These are phyloP conservation scores for Raffaelea ambrosiae DNA, from an alignment of 2,329 filamentous ascomycete genomes.

Conservation along the genomic window DNA sequence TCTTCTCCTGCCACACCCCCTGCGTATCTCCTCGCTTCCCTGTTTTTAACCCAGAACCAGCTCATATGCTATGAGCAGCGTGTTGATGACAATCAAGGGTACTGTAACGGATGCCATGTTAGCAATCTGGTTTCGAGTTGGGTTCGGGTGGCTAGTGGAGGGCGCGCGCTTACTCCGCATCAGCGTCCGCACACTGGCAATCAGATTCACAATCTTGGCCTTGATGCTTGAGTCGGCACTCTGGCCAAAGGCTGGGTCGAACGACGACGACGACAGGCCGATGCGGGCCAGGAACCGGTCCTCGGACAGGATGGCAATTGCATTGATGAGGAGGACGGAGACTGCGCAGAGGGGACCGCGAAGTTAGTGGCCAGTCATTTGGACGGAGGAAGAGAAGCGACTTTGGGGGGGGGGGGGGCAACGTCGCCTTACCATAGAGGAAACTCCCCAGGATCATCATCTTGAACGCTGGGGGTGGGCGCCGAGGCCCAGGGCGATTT, in stretches of 20 bases:
- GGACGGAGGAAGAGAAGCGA: neutral
- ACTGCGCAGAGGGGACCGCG: slow-evolving; percentile 36
- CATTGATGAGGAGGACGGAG: slow-evolving; percentile 82
- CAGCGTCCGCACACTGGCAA: slow-evolving; percentile 80
- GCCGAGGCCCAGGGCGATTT: neutral
- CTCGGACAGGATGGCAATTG: slow-evolving; percentile 87
- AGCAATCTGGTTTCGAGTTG: too few species aligned
- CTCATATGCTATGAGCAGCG: slow-evolving; percentile 75
- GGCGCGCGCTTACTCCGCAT: slow-evolving; percentile 68
- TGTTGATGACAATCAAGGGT: slow-evolving; percentile 77
- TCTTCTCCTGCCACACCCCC: too few species aligned
- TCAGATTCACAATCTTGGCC: slow-evolving; percentile 79
- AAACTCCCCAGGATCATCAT: slow-evolving; percentile 24
- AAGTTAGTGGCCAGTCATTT: neutral
- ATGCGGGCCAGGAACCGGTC: slow-evolving; percentile 88
- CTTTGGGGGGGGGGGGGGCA: neutral
- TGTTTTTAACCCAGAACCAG: slow-evolving; percentile 57
- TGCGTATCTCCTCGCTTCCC: neutral
- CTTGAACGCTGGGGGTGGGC: neutral
- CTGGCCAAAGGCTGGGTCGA: slow-evolving; percentile 72
- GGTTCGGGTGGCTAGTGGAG: neutral
- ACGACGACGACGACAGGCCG: slow-evolving; percentile 64
- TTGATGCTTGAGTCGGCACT: slow-evolving; percentile 69
- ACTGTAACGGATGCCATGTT: slow-evolving; percentile 49
- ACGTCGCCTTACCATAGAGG: slow-evolving; percentile 18